phyloP scores from a whole-genome alignment of 2,329 filamentous ascomycete species.

The Colletotrichum tamarilloi region DNA sequence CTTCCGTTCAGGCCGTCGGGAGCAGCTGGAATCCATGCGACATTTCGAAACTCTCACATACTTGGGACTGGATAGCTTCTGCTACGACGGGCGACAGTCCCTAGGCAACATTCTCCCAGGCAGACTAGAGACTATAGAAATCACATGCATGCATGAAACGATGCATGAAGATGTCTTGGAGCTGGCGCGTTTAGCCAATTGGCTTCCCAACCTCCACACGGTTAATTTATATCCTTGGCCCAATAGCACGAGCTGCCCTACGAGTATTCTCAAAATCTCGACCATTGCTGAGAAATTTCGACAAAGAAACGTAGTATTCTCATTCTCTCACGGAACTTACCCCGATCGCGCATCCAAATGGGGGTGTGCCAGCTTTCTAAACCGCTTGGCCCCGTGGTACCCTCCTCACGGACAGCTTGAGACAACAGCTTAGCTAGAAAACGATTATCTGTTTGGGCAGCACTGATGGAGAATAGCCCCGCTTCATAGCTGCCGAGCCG shows the following conservation, averaged over 20 bases:
- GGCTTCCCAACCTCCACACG: background rate
- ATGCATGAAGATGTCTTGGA: background rate
- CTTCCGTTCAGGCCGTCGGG: background rate
- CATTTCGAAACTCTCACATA: background rate
- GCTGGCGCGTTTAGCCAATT: background rate
- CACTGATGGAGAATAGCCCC: too few relatives aligned
- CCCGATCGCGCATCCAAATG: background rate
- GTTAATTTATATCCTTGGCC: background rate
- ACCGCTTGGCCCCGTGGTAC: background rate
- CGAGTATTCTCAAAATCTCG: background rate
- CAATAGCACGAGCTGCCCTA: background rate
- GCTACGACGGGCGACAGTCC: background rate
- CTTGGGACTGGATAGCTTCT: background rate
- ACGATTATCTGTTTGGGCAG: too few relatives aligned
- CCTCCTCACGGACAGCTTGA: too few relatives aligned
- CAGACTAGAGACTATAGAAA: background rate
- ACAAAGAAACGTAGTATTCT: background rate
- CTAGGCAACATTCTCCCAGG: background rate
- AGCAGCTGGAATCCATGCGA: background rate
- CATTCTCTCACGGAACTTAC: background rate
- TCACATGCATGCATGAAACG: background rate
- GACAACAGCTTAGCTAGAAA: too few relatives aligned
- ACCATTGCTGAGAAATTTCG: background rate
- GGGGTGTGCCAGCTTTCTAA: background rate
- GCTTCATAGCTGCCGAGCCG: too few relatives aligned